Base-by-base conservation (phyloP, 2,329 filamentous ascomycete species). In the Fusarium incarnatum region DNA sequence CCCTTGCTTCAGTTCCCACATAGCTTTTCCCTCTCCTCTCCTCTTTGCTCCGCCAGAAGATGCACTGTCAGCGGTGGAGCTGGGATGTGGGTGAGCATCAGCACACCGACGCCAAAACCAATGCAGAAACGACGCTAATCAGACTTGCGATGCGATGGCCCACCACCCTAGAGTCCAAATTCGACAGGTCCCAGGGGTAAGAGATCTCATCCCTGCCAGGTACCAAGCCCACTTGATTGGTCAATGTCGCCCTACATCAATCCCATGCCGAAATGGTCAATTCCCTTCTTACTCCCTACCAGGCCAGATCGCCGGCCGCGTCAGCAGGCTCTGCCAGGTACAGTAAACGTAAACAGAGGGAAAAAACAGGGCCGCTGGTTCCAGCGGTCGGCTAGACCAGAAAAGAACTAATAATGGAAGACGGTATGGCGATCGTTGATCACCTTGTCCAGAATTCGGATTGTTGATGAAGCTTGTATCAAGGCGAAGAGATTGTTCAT, bases 221-320 rank as follows among this genome's bases (percentile, higher is more conserved):
- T 71, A 75, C 73, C 58, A 63, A 32, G 45, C 13, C 37, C 15
- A 46, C 47, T 42, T 65, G 67, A 75, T 75, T 75, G 73, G 73
- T 41, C 49, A 23, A 56, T 67, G 22, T 48, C 25, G 28, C 37
- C 59, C 47, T 67, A 25, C 41, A 60, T 45, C 37, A 41, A 25
- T 64, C 37, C 16, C 27, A 61, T 44, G 16, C 60, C 40, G 49
- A 46, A 52, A 56, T 65, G 46, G 60, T 41, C 40, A 49, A 60
- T 67, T 49, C 42, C 62, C 50, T 60, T 46, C 45, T 41, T 63
- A 41, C 18, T 23, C 20, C 60, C 57, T 55, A 54, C 52, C 49
- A 46, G 60, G 52, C 49, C 56, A 59, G 68, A 70, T 71, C 68
- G 65, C 68, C 54, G 68, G 68, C 68, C 68, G 68, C 68, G 68